These are phyloP conservation scores for Carex parvula DNA, from an alignment of 176 grass and related monocot genomes.

Conservation along the genomic window DNA sequence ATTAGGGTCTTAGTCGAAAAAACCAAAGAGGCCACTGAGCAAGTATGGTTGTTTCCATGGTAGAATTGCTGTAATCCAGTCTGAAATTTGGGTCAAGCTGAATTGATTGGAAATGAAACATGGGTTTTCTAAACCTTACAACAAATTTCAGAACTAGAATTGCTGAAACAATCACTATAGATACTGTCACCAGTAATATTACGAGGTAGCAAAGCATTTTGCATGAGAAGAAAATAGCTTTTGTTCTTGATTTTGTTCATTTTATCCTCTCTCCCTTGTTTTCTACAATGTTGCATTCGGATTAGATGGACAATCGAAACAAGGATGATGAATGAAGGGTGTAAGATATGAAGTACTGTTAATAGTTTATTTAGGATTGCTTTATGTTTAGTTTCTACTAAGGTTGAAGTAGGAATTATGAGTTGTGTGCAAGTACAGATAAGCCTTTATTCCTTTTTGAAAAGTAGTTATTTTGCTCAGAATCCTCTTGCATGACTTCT, in stretches of 20 bases:
- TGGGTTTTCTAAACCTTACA: constrained; percentile 63
- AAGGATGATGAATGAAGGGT: constrained; percentile 23
- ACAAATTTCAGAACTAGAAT: constrained; percentile 48
- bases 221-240: constrained; percentile 20
- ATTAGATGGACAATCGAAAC: constrained; percentile 13
- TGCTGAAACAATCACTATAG: constrained; percentile 29
- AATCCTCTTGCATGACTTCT: constrained; percentile 20
- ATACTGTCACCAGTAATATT: constrained; percentile 39
- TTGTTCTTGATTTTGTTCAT: constrained; percentile 28
- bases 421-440: constrained; percentile 74
- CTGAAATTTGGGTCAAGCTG: constrained; percentile 43
- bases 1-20: constrained; percentile 64
- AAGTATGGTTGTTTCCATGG: constrained; percentile 35
- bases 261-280: constrained; percentile 12
- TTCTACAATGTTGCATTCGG: constrained; percentile 12
- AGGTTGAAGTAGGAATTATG: constrained; percentile 22
- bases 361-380: not conserved
- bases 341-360: not conserved
- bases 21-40: constrained; percentile 52
- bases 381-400: constrained; percentile 14
- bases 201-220: constrained; percentile 40
- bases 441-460: constrained; percentile 91
- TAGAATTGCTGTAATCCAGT: constrained; percentile 19
- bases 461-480: constrained; percentile 31
- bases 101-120: constrained; percentile 59